Percentiles rank a stretch among this genome's conserved stretches.
Evolutionary conservation across 192 early-diverging fungal species (phyloP).

Genomic region (Phlyctochytrium arcticum): DNA sequence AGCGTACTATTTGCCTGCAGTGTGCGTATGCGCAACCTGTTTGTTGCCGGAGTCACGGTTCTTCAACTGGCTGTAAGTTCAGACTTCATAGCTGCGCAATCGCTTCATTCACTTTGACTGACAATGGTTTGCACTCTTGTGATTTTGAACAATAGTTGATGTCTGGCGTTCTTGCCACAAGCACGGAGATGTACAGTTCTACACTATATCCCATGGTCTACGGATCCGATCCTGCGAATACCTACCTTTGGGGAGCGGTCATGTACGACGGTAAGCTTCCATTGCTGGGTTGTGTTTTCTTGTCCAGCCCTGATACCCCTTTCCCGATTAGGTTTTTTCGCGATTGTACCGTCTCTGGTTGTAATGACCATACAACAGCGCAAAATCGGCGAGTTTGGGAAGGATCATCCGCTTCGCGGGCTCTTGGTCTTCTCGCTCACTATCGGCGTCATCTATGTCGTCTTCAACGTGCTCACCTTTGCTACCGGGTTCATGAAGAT

Average conservation of each 20-base stretch:
- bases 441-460: background rate
- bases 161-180: background rate
- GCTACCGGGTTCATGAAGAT: background rate
- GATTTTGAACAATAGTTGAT: background rate
- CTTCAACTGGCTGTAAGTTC: background rate
- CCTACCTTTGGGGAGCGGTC: background rate
- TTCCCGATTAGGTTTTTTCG: background rate
- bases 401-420: background rate
- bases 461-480: background rate
- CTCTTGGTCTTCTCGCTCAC: background rate
- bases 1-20: no score
- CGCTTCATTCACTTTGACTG: background rate
- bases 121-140: background rate
- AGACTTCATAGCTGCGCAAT: background rate
- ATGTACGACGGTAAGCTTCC: background rate
- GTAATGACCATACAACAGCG: background rate
- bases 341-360: background rate
- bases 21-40: background rate
- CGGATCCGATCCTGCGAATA: background rate
- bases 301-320: background rate
- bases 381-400: background rate
- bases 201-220: background rate
- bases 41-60: background rate
- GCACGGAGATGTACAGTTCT: background rate
- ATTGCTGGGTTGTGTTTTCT: background rate